Conservation (phyloP, 139 green algal species). For the Chlamydomonas incerta region DNA sequence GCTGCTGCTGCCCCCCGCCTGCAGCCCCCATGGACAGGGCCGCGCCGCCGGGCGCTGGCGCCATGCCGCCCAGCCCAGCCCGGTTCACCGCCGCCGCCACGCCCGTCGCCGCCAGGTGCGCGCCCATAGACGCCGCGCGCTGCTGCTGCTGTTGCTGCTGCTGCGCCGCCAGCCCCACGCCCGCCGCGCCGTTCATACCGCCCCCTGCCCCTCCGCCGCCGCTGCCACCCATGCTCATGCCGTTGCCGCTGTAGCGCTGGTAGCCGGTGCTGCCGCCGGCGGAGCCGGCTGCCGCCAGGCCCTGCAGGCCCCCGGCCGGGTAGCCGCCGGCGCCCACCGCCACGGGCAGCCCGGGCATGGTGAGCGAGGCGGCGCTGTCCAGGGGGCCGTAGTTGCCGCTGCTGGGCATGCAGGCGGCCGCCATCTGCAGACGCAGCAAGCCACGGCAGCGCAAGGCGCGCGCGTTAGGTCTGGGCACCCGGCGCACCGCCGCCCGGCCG, state of each 20-base stretch:
- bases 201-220: too few relatives aligned
- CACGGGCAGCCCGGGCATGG: constrained; percentile 3
- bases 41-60: too few relatives aligned
- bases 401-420: not conserved
- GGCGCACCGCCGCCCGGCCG: too few relatives aligned
- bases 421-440: not conserved
- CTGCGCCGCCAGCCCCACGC: not conserved
- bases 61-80: too few relatives aligned
- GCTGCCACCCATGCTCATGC: not conserved
- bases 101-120: too few relatives aligned
- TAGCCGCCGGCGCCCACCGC: not conserved
- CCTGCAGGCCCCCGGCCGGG: too few relatives aligned
- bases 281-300: too few relatives aligned
- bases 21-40: too few relatives aligned
- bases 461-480: not conserved
- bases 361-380: not conserved
- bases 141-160: not conserved
- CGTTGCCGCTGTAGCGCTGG: not conserved
- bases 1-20: too few relatives aligned
- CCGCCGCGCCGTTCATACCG: not conserved
- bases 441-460: not conserved
- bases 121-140: too few relatives aligned
- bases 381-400: not conserved
- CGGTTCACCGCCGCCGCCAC: too few relatives aligned
- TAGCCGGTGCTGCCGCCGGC: too few relatives aligned